Conservation (phyloP, 2,329 filamentous ascomycete genomes). For the Arachnomyces sp. region DNA sequence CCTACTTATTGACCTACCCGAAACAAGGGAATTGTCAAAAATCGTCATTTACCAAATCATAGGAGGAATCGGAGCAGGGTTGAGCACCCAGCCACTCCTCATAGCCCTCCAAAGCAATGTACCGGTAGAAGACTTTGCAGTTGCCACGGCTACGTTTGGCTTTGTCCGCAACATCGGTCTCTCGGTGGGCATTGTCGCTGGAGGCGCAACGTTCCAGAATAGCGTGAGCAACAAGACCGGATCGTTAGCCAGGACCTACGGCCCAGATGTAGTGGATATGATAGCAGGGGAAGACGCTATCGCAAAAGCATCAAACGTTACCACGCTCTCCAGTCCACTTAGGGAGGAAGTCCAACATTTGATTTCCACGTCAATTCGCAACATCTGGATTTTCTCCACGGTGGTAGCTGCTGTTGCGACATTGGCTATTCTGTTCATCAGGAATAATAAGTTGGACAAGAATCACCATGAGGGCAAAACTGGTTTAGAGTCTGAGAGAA, state of each 20-base stretch:
- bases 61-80: slow-evolving; percentile 53
- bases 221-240: slow-evolving; percentile 25
- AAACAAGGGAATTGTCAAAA: slow-evolving; percentile 46
- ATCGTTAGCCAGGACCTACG: slow-evolving; percentile 22
- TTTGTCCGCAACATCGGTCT: slow-evolving; percentile 55
- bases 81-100: slow-evolving; percentile 56
- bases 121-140: slow-evolving; percentile 52
- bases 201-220: slow-evolving; percentile 44
- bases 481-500: too few relatives aligned
- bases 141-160: slow-evolving; percentile 55
- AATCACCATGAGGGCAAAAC: slow-evolving; percentile 33
- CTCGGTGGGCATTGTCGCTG: slow-evolving; percentile 52
- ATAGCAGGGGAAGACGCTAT: slow-evolving; percentile 16
- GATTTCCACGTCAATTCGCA: slow-evolving; percentile 9
- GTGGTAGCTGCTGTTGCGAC: slow-evolving; percentile 29
- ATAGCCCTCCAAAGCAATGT: slow-evolving; percentile 59
- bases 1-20: slow-evolving; percentile 52
- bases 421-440: slow-evolving; percentile 33
- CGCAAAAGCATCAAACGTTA: slow-evolving; percentile 8
- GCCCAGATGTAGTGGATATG: slow-evolving; percentile 19
- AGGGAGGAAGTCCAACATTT: slow-evolving; percentile 2
- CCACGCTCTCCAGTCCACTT: slow-evolving; percentile 9
- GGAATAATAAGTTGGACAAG: slow-evolving; percentile 30
- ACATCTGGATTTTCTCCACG: slow-evolving; percentile 46
- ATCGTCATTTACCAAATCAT: slow-evolving; percentile 52